These are phyloP conservation scores for Periconia sp. DNA, from an alignment of 2,329 filamentous ascomycete genomes.

Conservation along the genomic window DNA sequence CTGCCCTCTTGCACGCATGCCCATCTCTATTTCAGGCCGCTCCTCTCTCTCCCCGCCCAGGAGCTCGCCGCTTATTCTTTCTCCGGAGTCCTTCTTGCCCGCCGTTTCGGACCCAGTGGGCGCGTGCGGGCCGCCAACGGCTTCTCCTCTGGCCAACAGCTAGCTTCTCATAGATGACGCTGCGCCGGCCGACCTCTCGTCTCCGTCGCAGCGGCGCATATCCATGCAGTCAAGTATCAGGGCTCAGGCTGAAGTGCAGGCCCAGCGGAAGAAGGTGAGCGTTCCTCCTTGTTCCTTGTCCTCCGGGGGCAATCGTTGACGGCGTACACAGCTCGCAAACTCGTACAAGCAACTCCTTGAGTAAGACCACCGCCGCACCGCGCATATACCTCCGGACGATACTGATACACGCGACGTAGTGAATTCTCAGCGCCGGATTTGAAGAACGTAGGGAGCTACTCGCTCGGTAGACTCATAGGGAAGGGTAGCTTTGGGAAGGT, in stretches of 20 bases:
- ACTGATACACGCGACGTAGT: slow-evolving; percentile 56
- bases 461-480: slow-evolving; percentile 87
- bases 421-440: slow-evolving; percentile 94
- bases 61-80: slow-evolving; percentile 2
- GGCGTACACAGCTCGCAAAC: slow-evolving; percentile 77
- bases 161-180: slow-evolving; percentile 42
- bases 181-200: slow-evolving; percentile 32
- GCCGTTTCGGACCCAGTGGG: no score
- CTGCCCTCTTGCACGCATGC: slow-evolving; percentile 1
- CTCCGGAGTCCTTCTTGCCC: no score
- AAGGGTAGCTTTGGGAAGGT: slow-evolving; percentile 99
- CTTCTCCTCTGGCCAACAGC: slow-evolving; percentile 27
- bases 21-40: not conserved
- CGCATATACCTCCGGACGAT: slow-evolving; percentile 6
- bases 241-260: slow-evolving; percentile 63
- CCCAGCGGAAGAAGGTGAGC: slow-evolving; percentile 64
- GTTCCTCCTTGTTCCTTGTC: not conserved
- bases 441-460: slow-evolving; percentile 92
- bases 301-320: slow-evolving; percentile 10
- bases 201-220: slow-evolving; percentile 38
- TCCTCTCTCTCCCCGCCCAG: slow-evolving; percentile 1
- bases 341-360: slow-evolving; percentile 96
- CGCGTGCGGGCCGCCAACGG: slow-evolving; percentile 27
- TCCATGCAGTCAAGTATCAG: slow-evolving; percentile 53
- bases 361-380: slow-evolving; percentile 60